Percentiles rank a stretch among this genome's conserved stretches.
These are phyloP conservation scores for Blastomyces emzantsi DNA, from an alignment of 2,329 filamentous ascomycete species.

Conservation along the genomic window DNA sequence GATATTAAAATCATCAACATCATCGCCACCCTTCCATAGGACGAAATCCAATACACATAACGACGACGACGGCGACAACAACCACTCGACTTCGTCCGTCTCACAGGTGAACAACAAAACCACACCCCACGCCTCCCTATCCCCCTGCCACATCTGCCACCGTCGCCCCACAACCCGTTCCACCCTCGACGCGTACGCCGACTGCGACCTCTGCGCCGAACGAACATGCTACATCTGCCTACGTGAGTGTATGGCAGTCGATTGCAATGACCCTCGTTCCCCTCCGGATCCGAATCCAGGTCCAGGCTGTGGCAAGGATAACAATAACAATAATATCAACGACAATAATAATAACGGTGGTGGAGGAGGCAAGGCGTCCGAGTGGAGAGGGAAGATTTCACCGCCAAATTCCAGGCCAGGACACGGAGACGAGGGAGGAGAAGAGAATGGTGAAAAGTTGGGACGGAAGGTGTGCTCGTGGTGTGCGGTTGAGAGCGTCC, in stretches of 20 bases:
- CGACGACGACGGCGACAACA: no score
- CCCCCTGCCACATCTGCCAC: slow-evolving; percentile 37
- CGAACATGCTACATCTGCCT: slow-evolving; percentile 37
- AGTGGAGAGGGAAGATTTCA: neutral
- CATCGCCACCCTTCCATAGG: neutral
- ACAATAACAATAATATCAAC: neutral
- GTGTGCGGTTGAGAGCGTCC: slow-evolving; percentile 33
- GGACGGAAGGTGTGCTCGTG: slow-evolving; percentile 31
- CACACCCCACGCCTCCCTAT: slow-evolving; percentile 17
- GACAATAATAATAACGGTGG: no score
- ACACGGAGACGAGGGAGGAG: neutral
- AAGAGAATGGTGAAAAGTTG: slow-evolving; percentile 8
- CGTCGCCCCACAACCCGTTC: slow-evolving; percentile 33
- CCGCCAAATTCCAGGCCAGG: neutral
- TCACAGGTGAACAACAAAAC: neutral
- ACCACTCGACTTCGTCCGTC: neutral
- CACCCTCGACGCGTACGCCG: slow-evolving; percentile 34
- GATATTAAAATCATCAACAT: neutral
- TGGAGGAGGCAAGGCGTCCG: neutral
- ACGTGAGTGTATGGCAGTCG: slow-evolving; percentile 29
- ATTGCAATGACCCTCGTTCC: slow-evolving; percentile 20
- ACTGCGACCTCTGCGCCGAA: slow-evolving; percentile 33
- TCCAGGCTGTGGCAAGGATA: neutral
- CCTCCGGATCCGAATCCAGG: neutral
- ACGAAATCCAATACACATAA: neutral